Base-by-base conservation (phyloP, 495 filamentous ascomycete genomes). In the Clohesyomyces aquaticus region DNA sequence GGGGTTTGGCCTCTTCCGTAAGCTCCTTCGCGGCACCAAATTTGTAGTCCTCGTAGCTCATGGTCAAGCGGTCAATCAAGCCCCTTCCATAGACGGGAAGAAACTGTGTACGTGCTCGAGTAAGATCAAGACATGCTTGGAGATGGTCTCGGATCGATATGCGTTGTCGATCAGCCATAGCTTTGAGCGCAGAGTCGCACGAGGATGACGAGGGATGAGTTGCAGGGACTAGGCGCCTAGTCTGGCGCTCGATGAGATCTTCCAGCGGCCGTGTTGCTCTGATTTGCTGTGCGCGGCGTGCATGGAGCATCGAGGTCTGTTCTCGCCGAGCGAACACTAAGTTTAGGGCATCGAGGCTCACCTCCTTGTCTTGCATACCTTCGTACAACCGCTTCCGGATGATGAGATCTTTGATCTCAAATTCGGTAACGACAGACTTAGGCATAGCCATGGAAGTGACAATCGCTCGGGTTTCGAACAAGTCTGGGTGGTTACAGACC, bases 391-490 rank as follows among this genome's bases (percentile, higher is more conserved):
- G 82, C 50, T 82, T 82, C 11, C 90, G 81, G 28, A 97, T 79
- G 29, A 91, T 77, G 10, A 81, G 75, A 55, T 96, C 91, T 54
- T 90, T 91, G 55, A 85, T 79, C 68, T 90, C 87, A 63, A 85
- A 99, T 23, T 90, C 86, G 8, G 88, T 85, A n/a, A 88, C 78
- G 4, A 88, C 87, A 23, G 92, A 93, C 46, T 82, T 89, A 29
- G 87, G 83, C 90, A 97, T 96, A 8, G 92, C 92, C 74, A 96
- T 96, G 4, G 93, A 97, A 1, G 91, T 98, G 69, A 95, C 92
- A 71, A 99, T 96, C n/a, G 89, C 91, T 14, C 95, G 85, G n/a
- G 94, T 95, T 66, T 97, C 90, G 72, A 99, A 99, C 14, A 98
- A 83, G 78, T 99, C 95, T 0, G 95, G 95, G 71, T 99, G 95